Base-by-base conservation (phyloP, 306 rosid species). In the Fragaria ananassa region DNA sequence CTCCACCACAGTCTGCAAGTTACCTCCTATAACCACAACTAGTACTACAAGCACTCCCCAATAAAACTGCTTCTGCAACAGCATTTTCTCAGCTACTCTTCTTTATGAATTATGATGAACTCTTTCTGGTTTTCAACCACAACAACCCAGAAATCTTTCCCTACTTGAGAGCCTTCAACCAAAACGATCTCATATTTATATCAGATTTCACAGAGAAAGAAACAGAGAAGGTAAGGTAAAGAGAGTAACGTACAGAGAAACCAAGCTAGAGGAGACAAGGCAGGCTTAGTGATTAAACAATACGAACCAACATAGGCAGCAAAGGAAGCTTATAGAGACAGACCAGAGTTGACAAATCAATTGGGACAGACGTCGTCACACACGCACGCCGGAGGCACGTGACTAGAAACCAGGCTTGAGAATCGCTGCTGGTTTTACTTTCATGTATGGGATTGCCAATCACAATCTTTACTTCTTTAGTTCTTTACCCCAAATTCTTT, bases 61-160 rank as follows among this genome's bases (percentile, higher is more conserved):
- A 51, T 6, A 5, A 2, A 84, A 75, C 60, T 79, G 86, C 86
- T 82, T 85, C 79, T 74, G 81, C 81, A 70, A 64, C 88, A 81
- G 79, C 90, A 88, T 85, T 62, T 62, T 62, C 68, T 15, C 68
- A 34, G 42, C 35, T 31, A 31, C 35, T 31, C 4, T 31, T 31
- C 35, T 31, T 31, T 31, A 31, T 31, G 4, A 31, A 31, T 31
- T 3, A 31, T 47, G 46, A n/a, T 56, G 61, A 54, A 19, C 64
- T 25, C 46, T 61, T 61, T 14, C 67, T 27, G 67, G 67, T 14
- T 27, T 61, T 29, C 41, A 61, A 61, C 53, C 18, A 47, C 41
- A 13, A 60, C 37, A 13, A 13, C 67, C 41, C 41, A 31, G 67
- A 61, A 61, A 61, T 25, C 3, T 25, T 58, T 58, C 64, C 64